Evolutionary conservation across 1,284 basidiomycete species (phyloP), one percentile per base, ranked within the genome.

Genomic region (Phenoliferia sp.): DNA sequence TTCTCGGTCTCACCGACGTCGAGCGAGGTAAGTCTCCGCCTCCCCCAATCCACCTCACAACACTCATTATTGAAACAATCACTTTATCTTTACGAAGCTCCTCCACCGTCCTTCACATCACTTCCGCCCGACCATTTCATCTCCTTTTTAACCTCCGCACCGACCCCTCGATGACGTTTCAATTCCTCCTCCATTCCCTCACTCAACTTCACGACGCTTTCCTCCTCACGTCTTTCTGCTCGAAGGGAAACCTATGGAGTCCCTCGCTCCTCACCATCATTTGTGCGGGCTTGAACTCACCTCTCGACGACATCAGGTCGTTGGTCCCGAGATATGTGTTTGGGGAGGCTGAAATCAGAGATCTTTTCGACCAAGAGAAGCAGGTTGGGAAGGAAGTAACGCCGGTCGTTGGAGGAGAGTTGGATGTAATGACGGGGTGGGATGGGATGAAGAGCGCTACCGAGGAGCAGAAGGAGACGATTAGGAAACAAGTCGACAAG

Each of bases 101-200:
- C n/a, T 6, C 31, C 34, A n/a, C 36, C 35, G 34, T 26, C 31
- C 31, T 52, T 3, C 63, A 67, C 44, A 33, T 66, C 59, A 63
- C 36, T 54, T 35, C 39, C 7, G 39, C 55, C 19, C 22, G 35
- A 15, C 69, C 69, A 2, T 62, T 70, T 56, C 64, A 63, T 29
- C 67, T 70, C 44, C 36, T 70, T 44, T 10, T 70, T 39, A 60
- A 65, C 62, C 60, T 69, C n/a, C 63, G 55, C 31, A 66, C 67
- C 26, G 26, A 63, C 0, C 56, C 67, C n/a, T 12, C 32, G 16
- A 44, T 66, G 29, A 66, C 69, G 3, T 58, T 69, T 52, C 65
- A 62, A 7, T 71, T 61, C 62, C 32, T 71, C 48, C 34, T 63
- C 52, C 57, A 66, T 55, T 56, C 52, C 29, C 63, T 71, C 17